Evolutionary conservation across 306 rosid genomes (phyloP), one percentile per base, ranked within the genome.

Genomic region (Gillenia trifoliata): DNA sequence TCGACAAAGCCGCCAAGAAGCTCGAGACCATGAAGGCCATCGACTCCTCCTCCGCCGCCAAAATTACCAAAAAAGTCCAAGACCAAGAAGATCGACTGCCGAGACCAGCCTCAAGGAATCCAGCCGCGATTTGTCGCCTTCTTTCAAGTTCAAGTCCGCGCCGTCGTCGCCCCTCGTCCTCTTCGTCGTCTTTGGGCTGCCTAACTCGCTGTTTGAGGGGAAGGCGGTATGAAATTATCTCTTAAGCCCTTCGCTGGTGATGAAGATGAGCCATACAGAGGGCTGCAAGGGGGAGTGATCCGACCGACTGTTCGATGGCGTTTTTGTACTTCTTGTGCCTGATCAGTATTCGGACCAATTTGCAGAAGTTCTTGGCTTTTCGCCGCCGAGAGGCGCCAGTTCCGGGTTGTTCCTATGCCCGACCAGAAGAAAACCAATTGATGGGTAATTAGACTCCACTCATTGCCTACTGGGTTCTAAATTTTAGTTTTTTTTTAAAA

Each of bases 251-350:
- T 95, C 70, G 41, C 71, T 95, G 47, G 73, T 92, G 74, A 88
- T 87, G 97, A 95, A 92, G 88, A 95, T 95, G 99, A 95, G 98
- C 78, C 99, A 95, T n/a, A n/a, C 79, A 77, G 99, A 30, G 99
- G 99, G 2, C 66, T 92, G 80, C 97, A 83, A 70, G n/a, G 99
- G 99, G 41, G 85, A 71, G 41, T n/a, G 99, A 95, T 64, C 84
- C 93, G 17, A 89, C 99, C 22, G 98, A 95, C 77, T 95, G 99
- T 64, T 91, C 99, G 62, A 95, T 95, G 99, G 97, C 97, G 13
- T 95, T 95, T 63, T 83, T 92, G 70, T 95, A 92, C 87, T 95
- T 95, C 61, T 88, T 95, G 78, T 95, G 99, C 77, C 92, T 96
- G 16, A 92, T 95, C 62, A 95, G 99, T 68, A 95, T 95, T 65